Conservation (phyloP, 1,284 basidiomycete genomes). For the Leccinum griseonigrum region DNA sequence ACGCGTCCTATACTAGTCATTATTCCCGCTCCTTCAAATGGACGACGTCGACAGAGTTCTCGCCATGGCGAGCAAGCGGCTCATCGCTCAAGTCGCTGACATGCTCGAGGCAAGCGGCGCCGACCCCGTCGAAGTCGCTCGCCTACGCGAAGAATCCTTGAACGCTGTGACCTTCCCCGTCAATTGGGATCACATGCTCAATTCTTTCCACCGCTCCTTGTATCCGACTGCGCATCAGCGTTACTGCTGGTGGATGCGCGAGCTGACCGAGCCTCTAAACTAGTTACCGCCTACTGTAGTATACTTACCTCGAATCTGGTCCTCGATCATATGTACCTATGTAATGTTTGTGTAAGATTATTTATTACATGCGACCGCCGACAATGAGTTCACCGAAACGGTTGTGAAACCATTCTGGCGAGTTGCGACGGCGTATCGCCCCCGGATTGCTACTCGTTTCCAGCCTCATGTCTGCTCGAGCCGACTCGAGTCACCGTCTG, state of each 20-base stretch:
- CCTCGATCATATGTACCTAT: too few species aligned
- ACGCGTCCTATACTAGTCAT: not conserved
- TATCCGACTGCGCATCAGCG: not conserved
- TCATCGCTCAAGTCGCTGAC: not conserved
- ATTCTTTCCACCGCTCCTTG: not conserved
- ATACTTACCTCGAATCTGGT: too few species aligned
- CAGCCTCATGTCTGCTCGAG: too few species aligned
- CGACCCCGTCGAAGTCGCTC: not conserved
- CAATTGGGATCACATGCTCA: not conserved
- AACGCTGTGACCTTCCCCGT: not conserved
- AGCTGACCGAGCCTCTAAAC: too few species aligned
- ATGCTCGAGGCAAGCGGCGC: not conserved
- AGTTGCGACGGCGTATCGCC: too few species aligned
- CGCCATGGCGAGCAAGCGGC: not conserved
- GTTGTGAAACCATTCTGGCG: too few species aligned
- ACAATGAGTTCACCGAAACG: too few species aligned
- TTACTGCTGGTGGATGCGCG: not conserved
- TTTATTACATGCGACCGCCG: too few species aligned
- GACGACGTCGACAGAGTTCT: not conserved
- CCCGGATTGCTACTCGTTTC: too few species aligned
- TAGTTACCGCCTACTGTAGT: too few species aligned
- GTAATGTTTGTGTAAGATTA: too few species aligned
- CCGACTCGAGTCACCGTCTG: too few species aligned
- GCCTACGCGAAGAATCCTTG: not conserved
- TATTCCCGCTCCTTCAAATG: not conserved